phyloP scores from a whole-genome alignment of 208 protist species.

The Spongospora subterranea region DNA sequence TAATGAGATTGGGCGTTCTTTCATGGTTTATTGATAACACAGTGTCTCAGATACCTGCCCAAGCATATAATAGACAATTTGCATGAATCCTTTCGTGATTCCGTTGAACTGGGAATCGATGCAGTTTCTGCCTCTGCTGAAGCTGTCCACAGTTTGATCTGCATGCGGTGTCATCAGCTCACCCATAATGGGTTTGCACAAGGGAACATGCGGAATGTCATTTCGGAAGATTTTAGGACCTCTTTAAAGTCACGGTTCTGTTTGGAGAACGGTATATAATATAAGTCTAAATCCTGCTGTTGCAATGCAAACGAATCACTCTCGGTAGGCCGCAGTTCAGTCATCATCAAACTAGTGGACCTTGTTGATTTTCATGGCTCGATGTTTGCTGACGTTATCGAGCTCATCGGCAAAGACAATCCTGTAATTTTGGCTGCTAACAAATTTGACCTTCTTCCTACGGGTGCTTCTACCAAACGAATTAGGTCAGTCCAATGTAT shows the following conservation, averaged over 20 bases:
- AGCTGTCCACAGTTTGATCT: slow-evolving; percentile 25
- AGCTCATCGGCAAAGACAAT: background rate
- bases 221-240: background rate
- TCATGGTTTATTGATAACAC: background rate
- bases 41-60: slow-evolving; percentile 30
- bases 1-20: background rate
- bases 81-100: background rate
- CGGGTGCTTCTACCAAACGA: background rate
- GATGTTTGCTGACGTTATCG: background rate
- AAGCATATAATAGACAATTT: slow-evolving; percentile 11
- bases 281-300: background rate
- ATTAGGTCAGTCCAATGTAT: background rate
- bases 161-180: slow-evolving; percentile 50
- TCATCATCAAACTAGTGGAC: slow-evolving; percentile 40
- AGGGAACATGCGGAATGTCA: background rate
- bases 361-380: background rate
- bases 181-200: slow-evolving; percentile 5
- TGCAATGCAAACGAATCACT: background rate
- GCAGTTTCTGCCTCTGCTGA: background rate
- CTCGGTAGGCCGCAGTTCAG: background rate
- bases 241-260: background rate
- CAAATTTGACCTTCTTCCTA: slow-evolving; percentile 39
- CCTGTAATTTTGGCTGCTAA: slow-evolving; percentile 28
- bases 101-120: background rate
- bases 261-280: background rate